These are phyloP conservation scores for Selaginella tamariscina DNA, from an alignment of 75 land plant genomes.

Conservation along the genomic window DNA sequence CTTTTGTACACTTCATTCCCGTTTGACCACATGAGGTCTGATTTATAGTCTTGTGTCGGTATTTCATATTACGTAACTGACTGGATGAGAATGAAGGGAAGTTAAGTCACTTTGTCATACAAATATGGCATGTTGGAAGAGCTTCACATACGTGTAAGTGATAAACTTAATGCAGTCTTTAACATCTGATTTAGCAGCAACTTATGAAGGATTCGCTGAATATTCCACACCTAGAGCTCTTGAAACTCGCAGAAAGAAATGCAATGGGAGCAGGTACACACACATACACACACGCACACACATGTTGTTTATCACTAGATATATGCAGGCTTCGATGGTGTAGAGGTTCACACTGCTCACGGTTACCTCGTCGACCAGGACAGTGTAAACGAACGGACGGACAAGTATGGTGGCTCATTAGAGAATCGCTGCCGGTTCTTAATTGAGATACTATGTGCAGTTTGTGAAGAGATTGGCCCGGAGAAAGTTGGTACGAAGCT, in stretches of 20 bases:
- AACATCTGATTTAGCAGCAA: conserved; percentile 7
- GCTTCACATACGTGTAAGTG: conserved; percentile 22
- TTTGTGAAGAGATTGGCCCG: conserved; percentile 27
- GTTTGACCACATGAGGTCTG: no score
- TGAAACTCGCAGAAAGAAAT: conserved; percentile 46
- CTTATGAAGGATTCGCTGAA: conserved; percentile 15
- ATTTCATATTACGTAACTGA: no score
- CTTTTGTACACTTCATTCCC: no score
- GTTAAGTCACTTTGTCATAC: no score
- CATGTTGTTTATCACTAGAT: conserved; percentile 19
- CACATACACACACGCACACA: conserved; percentile 9
- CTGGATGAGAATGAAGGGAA: no score
- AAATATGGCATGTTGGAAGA: conserved; percentile 30
- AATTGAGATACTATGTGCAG: conserved; percentile 26
- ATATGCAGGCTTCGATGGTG: conserved; percentile 37
- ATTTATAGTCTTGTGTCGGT: no score
- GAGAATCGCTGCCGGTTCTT: conserved; percentile 37
- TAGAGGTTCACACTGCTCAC: conserved; percentile 39
- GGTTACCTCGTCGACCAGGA: conserved; percentile 39
- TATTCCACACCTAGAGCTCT: conserved; percentile 42
- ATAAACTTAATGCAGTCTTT: conserved; percentile 14
- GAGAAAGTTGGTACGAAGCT: no score
- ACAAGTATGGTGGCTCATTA: conserved; percentile 29
- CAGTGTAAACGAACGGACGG: conserved; percentile 12
- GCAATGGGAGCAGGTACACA: conserved; percentile 31